Evolutionary conservation across 208 protist genomes (phyloP).

Genomic region (Crithidia expoeki): DNA sequence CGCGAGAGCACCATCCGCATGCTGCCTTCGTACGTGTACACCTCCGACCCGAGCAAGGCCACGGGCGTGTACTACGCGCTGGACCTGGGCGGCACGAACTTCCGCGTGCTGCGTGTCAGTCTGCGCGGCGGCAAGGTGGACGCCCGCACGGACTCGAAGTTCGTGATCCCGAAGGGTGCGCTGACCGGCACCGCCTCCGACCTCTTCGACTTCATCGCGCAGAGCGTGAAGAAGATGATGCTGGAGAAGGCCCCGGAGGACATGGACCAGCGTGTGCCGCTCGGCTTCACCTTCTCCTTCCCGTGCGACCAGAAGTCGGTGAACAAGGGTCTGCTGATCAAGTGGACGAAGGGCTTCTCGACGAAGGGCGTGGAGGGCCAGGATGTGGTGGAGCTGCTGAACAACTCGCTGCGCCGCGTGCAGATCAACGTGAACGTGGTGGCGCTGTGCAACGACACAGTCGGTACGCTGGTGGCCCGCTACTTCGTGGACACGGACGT

Average conservation of each 20-base stretch:
- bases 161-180: conserved; percentile 58
- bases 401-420: conserved; percentile 61
- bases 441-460: conserved; percentile 92
- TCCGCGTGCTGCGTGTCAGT: conserved; percentile 79
- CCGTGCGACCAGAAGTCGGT: conserved; percentile 84
- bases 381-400: conserved; percentile 89
- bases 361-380: conserved; percentile 85
- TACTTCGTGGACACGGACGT: conserved; percentile 70
- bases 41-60: conserved; percentile 49
- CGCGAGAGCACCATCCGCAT: conserved; percentile 78
- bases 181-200: conserved; percentile 57
- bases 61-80: conserved; percentile 87
- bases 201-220: conserved; percentile 91
- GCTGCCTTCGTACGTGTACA: conserved; percentile 88
- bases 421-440: conserved; percentile 80
- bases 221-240: conserved; percentile 73
- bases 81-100: conserved; percentile 93
- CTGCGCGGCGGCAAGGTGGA: conserved; percentile 59
- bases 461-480: conserved; percentile 85
- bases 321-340: conserved; percentile 79
- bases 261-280: conserved; percentile 54
- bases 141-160: conserved; percentile 48
- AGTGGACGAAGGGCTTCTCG: conserved; percentile 93
- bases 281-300: conserved; percentile 95
- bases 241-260: conserved; percentile 63